Base-by-base conservation (phyloP, 1,284 basidiomycete species). In the Ustilago hordei region DNA sequence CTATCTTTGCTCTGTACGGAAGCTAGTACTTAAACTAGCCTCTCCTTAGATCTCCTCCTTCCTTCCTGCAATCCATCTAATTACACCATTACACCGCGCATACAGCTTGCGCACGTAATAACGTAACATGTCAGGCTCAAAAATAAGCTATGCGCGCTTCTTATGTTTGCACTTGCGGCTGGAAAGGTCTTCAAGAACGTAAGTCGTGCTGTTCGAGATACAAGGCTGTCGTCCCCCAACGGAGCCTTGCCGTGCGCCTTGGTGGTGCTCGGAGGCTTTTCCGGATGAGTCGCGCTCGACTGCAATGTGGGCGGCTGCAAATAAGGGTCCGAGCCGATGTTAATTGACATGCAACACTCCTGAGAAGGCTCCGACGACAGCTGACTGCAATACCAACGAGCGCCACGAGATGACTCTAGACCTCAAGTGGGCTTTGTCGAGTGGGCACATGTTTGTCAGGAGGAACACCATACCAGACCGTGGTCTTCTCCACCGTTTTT, bases 311-410 rank as follows among this genome's bases (percentile, higher is more conserved):
- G 55, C 41, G 55, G 55, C n/a, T 31, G 5, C 9, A 7, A 47
- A 50, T 55, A 68, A 62, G 59, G 65, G 59, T 61, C 65, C 65
- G 65, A 68, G 58, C 58, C 53, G 57, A 28, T 45, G 53, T 55
- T 15, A 15, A 28, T 17, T 39, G n/a, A 31, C 36, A 55, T 35
- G 34, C 54, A 35, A 9, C 12, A 2, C 23, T 17, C 8, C 17
- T 28, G n/a, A 39, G 61, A 71, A 71, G 54, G 63, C 55, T 61
- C 69, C 60, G 69, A 71, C 35, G 48, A 19, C n/a, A 19, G 28
- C 32, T n/a, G 32, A 5, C 35, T 4, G 1, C 19, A 53, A 35
- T 7, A 11, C 23, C 11, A 17, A 34, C 31, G 39, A 41, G 39
- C 39, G 39, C 39, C 39, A 41, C 39, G 13, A 41, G 39, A 11